Percentiles rank a stretch among this genome's conserved stretches.
These are phyloP conservation scores for Floccularia luteovirens DNA, from an alignment of 768 basidiomycete species.

Conservation along the genomic window DNA sequence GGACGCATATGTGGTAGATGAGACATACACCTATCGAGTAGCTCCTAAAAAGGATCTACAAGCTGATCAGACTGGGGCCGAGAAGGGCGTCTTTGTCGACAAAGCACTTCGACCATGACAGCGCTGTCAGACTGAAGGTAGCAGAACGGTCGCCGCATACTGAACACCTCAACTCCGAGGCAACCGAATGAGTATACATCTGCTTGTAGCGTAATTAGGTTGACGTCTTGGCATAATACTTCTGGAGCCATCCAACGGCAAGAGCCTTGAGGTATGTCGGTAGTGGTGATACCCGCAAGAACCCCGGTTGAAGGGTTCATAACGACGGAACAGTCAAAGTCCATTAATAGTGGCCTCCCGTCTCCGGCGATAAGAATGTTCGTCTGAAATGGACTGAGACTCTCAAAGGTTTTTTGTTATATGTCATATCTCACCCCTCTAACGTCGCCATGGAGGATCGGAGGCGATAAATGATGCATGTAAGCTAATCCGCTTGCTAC, in stretches of 20 bases:
- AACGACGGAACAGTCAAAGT: neutral
- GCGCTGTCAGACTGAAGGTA: neutral
- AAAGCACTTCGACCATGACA: neutral
- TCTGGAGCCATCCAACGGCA: conserved; percentile 1
- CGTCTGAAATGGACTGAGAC: neutral
- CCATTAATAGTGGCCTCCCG: neutral
- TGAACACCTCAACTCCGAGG: too few species aligned
- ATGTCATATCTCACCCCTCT: neutral
- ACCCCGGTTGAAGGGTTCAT: neutral
- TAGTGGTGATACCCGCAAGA: neutral
- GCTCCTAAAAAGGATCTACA: neutral
- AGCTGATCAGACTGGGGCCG: neutral
- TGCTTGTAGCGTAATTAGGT: neutral
- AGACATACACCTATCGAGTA: neutral
- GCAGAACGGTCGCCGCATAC: neutral
- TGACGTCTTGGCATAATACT: neutral
- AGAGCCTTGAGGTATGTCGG: neutral
- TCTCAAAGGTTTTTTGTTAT: neutral
- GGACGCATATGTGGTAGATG: neutral
- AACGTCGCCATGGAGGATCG: neutral
- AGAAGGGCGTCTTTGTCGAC: neutral
- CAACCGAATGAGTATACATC: neutral
- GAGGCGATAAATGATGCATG: neutral
- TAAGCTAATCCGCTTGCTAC: neutral
- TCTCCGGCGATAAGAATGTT: neutral